Base-by-base conservation (phyloP, 179 eudicot genomes). In the Spinacia oleracea region DNA sequence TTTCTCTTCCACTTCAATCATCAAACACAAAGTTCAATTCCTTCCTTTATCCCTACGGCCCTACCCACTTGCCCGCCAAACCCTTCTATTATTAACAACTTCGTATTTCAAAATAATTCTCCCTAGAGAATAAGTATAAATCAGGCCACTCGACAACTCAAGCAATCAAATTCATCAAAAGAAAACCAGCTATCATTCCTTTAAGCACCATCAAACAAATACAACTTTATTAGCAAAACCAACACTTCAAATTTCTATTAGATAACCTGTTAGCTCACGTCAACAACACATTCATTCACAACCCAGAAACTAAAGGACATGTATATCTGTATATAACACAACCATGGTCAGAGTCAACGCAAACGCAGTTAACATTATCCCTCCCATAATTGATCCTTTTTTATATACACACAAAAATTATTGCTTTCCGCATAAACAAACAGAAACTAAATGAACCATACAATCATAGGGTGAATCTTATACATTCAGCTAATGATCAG, bases 311-410 rank as follows among this genome's bases (percentile, higher is more conserved):
- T 1, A 58, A 58, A 25, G 63, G 16, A 58, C 23, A 23, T 23
- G 29, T 25, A 59, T 27, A 73, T 34, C 9, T 21, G 40, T 6
- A 32, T 45, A 48, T 8, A 6, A 25, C 11, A 20, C 25, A 43
- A 29, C n/a, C 53, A 58, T 29, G 5, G 53, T 40, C 73, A 51
- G 14, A 73, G 55, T n/a, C 69, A 48, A 38, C 35, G 62, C 31
- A 79, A 71, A 71, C 51, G 53, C 77, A 63, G 29, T 68, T 29
- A 45, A 53, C 60, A 73, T 34, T 45, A 25, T 65, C 50, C 72
- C 40, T 58, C 14, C 34, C 31, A 68, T 40, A 20, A 72, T 60
- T 72, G 27, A 58, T 58, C 68, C 73, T 48, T 70, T 70, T 43
- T 9, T n/a, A 23, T 8, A 50, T 32, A 16, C 7, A 40, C 68